Evolutionary conservation across 169 alveolate genomes (phyloP).

Genomic region (Cryptosporidium sp.): DNA sequence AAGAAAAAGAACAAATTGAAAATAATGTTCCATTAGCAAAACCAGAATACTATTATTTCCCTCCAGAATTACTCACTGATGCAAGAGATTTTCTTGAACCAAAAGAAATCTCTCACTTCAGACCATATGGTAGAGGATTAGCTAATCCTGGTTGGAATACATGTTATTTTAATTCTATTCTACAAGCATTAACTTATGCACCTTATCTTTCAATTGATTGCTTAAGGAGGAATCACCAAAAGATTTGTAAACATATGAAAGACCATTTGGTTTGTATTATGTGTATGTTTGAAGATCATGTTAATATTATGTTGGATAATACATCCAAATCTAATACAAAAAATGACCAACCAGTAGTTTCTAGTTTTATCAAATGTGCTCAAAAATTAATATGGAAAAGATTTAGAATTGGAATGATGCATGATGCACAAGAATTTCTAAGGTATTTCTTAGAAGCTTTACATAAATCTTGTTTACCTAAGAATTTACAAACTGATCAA

Average conservation of each 20-base stretch:
- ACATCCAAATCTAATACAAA: conserved; percentile 43
- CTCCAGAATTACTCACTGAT: conserved; percentile 34
- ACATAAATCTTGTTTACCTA: conserved; percentile 75
- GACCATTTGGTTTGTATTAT: conserved; percentile 75
- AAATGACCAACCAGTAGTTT: conserved; percentile 16
- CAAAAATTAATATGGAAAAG: conserved; percentile 78
- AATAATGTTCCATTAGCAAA: conserved; percentile 45
- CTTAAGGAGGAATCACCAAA: conserved; percentile 47
- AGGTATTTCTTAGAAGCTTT: conserved; percentile 79
- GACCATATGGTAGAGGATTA: conserved; percentile 47
- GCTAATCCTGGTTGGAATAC: conserved; percentile 74
- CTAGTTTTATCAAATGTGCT: conserved; percentile 73
- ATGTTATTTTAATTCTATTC: conserved; percentile 71
- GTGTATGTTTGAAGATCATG: conserved; percentile 82
- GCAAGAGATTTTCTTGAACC: background rate
- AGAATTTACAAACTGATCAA: conserved; percentile 42
- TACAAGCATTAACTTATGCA: conserved; percentile 69
- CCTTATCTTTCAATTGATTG: conserved; percentile 49
- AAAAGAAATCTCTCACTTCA: background rate
- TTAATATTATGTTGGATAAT: conserved; percentile 60
- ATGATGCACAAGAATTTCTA: conserved; percentile 83
- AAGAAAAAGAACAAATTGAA: background rate
- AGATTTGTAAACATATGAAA: conserved; percentile 28
- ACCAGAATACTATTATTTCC: conserved; percentile 61
- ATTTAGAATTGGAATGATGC: conserved; percentile 79